A percentile compares a stretch with the other conserved stretches of the same genome.
phyloP scores from a whole-genome alignment of 331 rosid species.

The Rhamnella rubrinervis region DNA sequence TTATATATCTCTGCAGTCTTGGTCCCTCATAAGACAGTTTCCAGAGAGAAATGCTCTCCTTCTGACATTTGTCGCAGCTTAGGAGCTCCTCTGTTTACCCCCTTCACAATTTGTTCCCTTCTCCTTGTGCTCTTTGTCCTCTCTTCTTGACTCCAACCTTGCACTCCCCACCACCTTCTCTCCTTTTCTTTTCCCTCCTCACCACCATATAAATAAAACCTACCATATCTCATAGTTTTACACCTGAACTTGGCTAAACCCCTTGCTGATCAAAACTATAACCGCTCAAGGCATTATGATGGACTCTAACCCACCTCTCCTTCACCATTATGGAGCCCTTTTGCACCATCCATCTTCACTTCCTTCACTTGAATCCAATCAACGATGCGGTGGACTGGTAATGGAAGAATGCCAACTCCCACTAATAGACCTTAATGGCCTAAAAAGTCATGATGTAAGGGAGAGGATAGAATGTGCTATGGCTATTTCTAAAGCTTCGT shows the following conservation, averaged over 20 bases:
- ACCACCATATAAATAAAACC: conserved; percentile 38
- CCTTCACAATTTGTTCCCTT: conserved; percentile 15
- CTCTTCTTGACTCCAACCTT: conserved; percentile 33
- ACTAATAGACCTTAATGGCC: conserved; percentile 67
- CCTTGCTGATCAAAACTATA: not conserved
- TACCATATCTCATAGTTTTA: conserved; percentile 16
- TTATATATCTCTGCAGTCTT: conserved; percentile 15
- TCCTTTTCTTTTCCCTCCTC: conserved; percentile 2
- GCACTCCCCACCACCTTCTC: conserved; percentile 23
- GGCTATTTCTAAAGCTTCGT: conserved; percentile 64
- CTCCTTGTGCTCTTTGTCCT: conserved; percentile 44
- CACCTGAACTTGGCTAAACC: conserved; percentile 19
- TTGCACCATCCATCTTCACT: conserved; percentile 30
- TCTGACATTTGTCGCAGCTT: conserved; percentile 63
- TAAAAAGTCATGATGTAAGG: conserved; percentile 34
- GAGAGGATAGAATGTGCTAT: conserved; percentile 49
- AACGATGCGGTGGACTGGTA: conserved; percentile 17
- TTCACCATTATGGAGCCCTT: conserved; percentile 52
- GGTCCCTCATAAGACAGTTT: conserved; percentile 26
- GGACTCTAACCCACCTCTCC: conserved; percentile 72
- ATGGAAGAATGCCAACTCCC: conserved; percentile 71
- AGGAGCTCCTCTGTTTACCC: conserved; percentile 20
- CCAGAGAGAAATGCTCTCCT: conserved; percentile 23
- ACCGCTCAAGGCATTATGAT: conserved; percentile 24
- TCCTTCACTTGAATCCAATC: conserved; percentile 14